Evolutionary conservation across 495 filamentous ascomycete species (phyloP).

Genomic region (Usnea hakonensis): DNA sequence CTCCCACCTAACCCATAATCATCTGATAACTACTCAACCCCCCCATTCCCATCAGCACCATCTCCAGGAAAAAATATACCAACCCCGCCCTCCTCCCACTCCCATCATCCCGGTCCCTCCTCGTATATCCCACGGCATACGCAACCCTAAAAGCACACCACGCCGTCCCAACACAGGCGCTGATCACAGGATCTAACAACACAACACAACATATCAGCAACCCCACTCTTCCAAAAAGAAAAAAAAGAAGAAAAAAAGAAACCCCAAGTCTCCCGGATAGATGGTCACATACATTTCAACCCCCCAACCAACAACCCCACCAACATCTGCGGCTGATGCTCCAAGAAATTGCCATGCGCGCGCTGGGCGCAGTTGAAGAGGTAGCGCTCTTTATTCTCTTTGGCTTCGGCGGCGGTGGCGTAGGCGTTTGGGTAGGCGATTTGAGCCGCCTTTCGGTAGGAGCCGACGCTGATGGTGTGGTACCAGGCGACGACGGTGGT

Average conservation of each 20-base stretch:
- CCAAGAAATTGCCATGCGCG: constrained; percentile 63
- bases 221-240: too few relatives aligned
- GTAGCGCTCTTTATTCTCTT: constrained; percentile 45
- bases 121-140: constrained; percentile 56
- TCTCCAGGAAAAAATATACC: constrained; percentile 37
- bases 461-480: constrained; percentile 41
- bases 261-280: too few relatives aligned
- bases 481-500: constrained; percentile 43
- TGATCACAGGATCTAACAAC: constrained; percentile 43
- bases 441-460: constrained; percentile 45
- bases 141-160: constrained; percentile 50
- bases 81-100: constrained; percentile 38
- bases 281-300: constrained; percentile 8
- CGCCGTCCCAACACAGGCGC: constrained; percentile 42
- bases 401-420: constrained; percentile 49
- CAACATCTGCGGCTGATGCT: constrained; percentile 55
- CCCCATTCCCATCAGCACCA: constrained; percentile 39
- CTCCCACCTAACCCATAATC: constrained; percentile 13
- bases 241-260: too few relatives aligned
- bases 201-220: constrained; percentile 20
- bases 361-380: constrained; percentile 63
- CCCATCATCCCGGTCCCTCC: constrained; percentile 38
- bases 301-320: constrained; percentile 47
- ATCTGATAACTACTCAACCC: constrained; percentile 25
- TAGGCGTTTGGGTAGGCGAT: constrained; percentile 59